Evolutionary conservation across 148 eudicot genomes (phyloP).

Genomic region (Persicaria tinctoria): DNA sequence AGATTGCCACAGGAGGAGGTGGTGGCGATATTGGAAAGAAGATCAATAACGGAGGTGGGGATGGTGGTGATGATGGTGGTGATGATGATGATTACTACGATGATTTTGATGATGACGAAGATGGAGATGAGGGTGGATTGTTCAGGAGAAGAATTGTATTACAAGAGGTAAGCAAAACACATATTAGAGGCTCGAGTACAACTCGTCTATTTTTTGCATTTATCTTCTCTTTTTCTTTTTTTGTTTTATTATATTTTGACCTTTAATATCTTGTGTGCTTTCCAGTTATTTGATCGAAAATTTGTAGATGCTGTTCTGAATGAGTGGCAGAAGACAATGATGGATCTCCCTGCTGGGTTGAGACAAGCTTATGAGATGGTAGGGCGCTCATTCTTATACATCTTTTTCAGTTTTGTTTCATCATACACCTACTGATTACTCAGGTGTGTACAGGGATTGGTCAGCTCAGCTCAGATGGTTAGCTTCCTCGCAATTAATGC

Average conservation of each 20-base stretch:
- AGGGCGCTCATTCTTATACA: neutral
- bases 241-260: neutral
- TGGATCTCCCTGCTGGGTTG: constrained; percentile 90
- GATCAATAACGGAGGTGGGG: constrained; percentile 81
- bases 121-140: constrained; percentile 89
- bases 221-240: constrained; percentile 12
- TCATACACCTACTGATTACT: constrained; percentile 15
- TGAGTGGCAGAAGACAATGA: constrained; percentile 94
- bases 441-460: constrained; percentile 59
- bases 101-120: constrained; percentile 92
- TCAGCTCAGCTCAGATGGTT: constrained; percentile 92
- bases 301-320: constrained; percentile 87
- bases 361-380: constrained; percentile 96
- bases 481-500: constrained; percentile 75
- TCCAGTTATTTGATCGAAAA: constrained; percentile 78
- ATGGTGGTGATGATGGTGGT: constrained; percentile 93
- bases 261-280: constrained; percentile 13
- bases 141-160: constrained; percentile 73
- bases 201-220: constrained; percentile 1
- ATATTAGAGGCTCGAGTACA: neutral
- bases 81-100: constrained; percentile 96
- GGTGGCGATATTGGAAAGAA: constrained; percentile 87
- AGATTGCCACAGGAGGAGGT: constrained; percentile 84
- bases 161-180: constrained; percentile 52
- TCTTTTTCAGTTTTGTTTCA: neutral